Evolutionary conservation across 805 yeast species (phyloP), one percentile per base, ranked within the genome.

Genomic region (Candida suzukii): DNA sequence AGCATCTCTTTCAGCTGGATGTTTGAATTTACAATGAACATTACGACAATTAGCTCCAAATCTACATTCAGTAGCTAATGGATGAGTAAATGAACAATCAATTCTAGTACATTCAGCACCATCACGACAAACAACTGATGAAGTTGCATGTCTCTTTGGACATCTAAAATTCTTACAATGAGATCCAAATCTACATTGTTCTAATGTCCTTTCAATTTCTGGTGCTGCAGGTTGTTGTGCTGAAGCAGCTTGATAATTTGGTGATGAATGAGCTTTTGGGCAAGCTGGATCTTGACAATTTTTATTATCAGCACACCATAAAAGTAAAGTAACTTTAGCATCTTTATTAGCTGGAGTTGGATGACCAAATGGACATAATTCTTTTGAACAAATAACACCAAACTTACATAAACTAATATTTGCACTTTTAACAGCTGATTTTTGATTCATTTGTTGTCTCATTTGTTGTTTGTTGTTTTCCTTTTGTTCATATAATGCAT

Each of bases 31-130:
- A 70, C 97, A 88, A 41, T 71, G 68, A 39, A 69, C 68, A 60
- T 86, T 87, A 51, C 71, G 76, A 65, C 97, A 88, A 46, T 76
- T 76, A 43, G 70, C 69, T 13, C 88, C 95, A 61, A 80, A 88
- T 52, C 83, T 84, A 66, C 97, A 88, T 40, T 73, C 80, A 55
- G 83, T 90, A 47, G 71, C 71, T 31, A 86, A 66, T 33, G 95
- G 95, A 61, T 88, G 97, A 18, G 83, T 72, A 61, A 87, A 88
- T 38, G 73, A 69, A 65, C 97, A 88, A 60, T 88, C 93, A 38
- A 77, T 67, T 61, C 95, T 77, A 17, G 76, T 72, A 67, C 97
- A 88, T 38, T 70, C 71, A 22, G 76, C 74, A 21, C 96, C 96
- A 25, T 80, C 86, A 56, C 95, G 85, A 59, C 97, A 88, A 46